Base-by-base conservation (phyloP, 805 yeast species). In the Candida methanosorbosa region DNA sequence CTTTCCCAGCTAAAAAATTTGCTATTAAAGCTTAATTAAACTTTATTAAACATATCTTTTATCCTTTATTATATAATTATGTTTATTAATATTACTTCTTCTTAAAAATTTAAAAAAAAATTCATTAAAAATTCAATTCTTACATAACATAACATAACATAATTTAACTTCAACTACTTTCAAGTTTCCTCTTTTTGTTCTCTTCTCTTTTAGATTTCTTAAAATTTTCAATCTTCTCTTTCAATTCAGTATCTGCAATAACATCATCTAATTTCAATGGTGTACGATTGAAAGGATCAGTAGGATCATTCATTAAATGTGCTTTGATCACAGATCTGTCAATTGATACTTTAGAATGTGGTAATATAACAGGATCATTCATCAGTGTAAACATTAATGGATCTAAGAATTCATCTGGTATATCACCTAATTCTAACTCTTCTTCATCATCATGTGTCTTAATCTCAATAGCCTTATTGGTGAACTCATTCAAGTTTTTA, bases 1-100 rank as follows among this genome's bases (percentile, higher is more conserved):
- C 97, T 70, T 87, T 81, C 95, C 97, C 99, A 68, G 88, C 81
- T 75, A 87, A 94, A 81, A 83, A 82, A 73, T 92, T 74, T 73
- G 97, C 97, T 67, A 83, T 92, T 76, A 90, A 88, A 81, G 97
- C 96, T 74, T 90, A 82, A 78, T 50, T 52, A 19, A 14, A 24
- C 7, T 19, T 15, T 9, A 6, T 30, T 9, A 20, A 15, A 30
- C 24, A 32, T 23, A 28, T 9, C 18, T 12, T 26, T 5, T 26
- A 17, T 12, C 11, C 12, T n/a, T 28, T 17, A 28, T 18, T n/a
- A 18, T 17, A 17, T 29, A 4, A 19, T 14, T n/a, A 9, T 18
- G 19, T 19, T 24, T 19, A 12, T 14, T n/a, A 29, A 29, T 13
- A 5, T 19, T 13, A 15, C 5, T 17, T 15, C 15, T 17, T 27